Conservation (phyloP, 345 rosid genomes). For the Brassica rapa region DNA sequence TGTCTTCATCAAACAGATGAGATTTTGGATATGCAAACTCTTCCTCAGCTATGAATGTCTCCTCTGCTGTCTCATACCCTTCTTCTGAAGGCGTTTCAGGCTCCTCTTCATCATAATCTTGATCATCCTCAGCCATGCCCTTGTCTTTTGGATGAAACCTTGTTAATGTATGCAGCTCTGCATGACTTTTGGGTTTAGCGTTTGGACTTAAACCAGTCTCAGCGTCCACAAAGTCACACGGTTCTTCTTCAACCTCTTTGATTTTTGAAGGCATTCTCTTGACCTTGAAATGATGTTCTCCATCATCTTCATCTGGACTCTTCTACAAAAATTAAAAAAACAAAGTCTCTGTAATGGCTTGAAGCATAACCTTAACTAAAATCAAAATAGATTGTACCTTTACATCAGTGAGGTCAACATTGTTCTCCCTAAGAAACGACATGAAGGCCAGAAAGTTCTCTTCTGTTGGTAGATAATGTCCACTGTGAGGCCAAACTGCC, state of each 20-base stretch:
- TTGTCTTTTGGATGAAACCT: conserved; percentile 35
- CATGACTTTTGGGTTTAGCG: conserved; percentile 26
- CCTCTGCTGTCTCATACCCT: conserved; percentile 81
- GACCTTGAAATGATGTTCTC: conserved; percentile 36
- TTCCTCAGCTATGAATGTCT: conserved; percentile 61
- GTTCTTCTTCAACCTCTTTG: conserved; percentile 37
- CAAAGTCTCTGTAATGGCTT: conserved; percentile 9
- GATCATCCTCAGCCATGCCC: conserved; percentile 25
- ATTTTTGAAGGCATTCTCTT: conserved; percentile 34
- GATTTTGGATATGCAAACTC: conserved; percentile 63
- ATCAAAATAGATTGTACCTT: conserved; percentile 44
- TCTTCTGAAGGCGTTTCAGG: conserved; percentile 49
- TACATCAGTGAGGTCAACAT: conserved; percentile 68
- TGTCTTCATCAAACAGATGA: conserved; percentile 63
- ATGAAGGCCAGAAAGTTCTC: conserved; percentile 83
- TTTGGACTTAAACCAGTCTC: conserved; percentile 26
- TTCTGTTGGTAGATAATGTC: conserved; percentile 94
- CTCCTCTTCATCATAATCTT: conserved; percentile 28
- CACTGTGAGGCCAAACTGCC: conserved; percentile 98
- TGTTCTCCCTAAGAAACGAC: conserved; percentile 64
- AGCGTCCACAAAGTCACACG: conserved; percentile 38
- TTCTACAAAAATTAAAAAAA: conserved; percentile 46
- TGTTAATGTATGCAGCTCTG: conserved; percentile 38
- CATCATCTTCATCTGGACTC: conserved; percentile 65
- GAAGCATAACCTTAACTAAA: conserved; percentile 6